Base-by-base conservation (phyloP, 495 filamentous ascomycete species). In the Aspergillus egyptiacus region DNA sequence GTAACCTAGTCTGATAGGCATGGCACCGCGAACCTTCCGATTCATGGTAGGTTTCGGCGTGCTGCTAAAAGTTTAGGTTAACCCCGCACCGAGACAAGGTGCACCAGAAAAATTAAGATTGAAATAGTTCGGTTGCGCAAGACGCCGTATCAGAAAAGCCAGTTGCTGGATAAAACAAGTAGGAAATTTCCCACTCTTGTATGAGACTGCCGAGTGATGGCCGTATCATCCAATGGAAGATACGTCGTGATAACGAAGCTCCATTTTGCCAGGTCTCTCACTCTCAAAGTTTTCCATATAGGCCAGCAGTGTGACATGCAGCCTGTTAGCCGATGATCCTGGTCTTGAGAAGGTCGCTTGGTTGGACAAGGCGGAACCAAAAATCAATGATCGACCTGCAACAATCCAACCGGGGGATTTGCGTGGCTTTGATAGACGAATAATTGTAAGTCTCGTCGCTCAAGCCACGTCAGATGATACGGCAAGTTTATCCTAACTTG, bases 391-490 rank as follows among this genome's bases (percentile, higher is more conserved):
- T 58, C 51, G 43, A 50, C 55, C 46, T 28, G 24, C 27, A 25
- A 36, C 44, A 14, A 27, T 50, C 50, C 32, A 46, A 48, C 53
- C 15, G 36, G 50, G 55, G 19, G 15, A 50, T 41, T 53, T 25
- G 44, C 48, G 31, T 39, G 17, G 13, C 24, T 17, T 36, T 39
- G 25, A 10, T n/a, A 31, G 48, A 2, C 31, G 33, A 24, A 27
- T 17, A 22, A 35, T 50, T 42, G 47, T 30, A 51, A 31, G 22
- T 32, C 47, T 9, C 15, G 41, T 49, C 56, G 52, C 51, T 45
- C 56, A 49, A 52, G 19, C 43, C 42, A 48, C 50, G 52, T 55
- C 56, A 59, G 51, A 59, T 59, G 56, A 59, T 53, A 31, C 24
- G 40, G 25, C 10, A 27, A 27, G 25, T 27, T 27, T 5, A 10